Conservation (phyloP, 352 stramenopile species). For the Thraustotheca clavata region DNA sequence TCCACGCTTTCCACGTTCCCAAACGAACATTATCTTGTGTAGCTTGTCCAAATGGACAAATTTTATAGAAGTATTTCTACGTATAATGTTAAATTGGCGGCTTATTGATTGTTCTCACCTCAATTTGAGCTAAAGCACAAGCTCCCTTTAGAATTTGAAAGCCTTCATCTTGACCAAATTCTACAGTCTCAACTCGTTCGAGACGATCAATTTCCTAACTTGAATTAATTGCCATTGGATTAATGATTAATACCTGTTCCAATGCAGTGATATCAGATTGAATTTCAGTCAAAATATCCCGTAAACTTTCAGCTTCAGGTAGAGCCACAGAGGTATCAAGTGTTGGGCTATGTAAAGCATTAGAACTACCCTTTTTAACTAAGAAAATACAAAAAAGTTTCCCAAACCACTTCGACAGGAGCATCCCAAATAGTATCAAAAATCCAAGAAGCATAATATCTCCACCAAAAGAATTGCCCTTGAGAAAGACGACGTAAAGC, state of each 20-base stretch:
- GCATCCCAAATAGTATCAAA: slow-evolving; percentile 10
- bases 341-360: slow-evolving; percentile 32
- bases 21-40: slow-evolving; percentile 68
- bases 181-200: background rate
- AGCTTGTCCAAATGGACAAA: slow-evolving; percentile 66
- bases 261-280: slow-evolving; percentile 35
- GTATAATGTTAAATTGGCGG: slow-evolving; percentile 6
- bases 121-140: slow-evolving; percentile 26
- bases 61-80: slow-evolving; percentile 31
- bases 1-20: slow-evolving; percentile 62
- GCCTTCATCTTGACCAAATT: background rate
- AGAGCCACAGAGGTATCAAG: slow-evolving; percentile 46
- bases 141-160: slow-evolving; percentile 16
- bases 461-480: slow-evolving; percentile 20
- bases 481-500: slow-evolving; percentile 13
- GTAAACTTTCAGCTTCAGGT: slow-evolving; percentile 56
- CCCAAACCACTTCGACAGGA: slow-evolving; percentile 6
- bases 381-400: slow-evolving; percentile 15
- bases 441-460: slow-evolving; percentile 4
- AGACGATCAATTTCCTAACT: slow-evolving; percentile 14
- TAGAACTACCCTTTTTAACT: slow-evolving; percentile 3
- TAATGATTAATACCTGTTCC: background rate
- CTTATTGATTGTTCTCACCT: slow-evolving; percentile 32
- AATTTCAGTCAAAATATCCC: slow-evolving; percentile 55
- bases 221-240: background rate